Evolutionary conservation across 192 early-diverging fungal species (phyloP), one percentile per base, ranked within the genome.

Genomic region (Mortierella hygrophila): DNA sequence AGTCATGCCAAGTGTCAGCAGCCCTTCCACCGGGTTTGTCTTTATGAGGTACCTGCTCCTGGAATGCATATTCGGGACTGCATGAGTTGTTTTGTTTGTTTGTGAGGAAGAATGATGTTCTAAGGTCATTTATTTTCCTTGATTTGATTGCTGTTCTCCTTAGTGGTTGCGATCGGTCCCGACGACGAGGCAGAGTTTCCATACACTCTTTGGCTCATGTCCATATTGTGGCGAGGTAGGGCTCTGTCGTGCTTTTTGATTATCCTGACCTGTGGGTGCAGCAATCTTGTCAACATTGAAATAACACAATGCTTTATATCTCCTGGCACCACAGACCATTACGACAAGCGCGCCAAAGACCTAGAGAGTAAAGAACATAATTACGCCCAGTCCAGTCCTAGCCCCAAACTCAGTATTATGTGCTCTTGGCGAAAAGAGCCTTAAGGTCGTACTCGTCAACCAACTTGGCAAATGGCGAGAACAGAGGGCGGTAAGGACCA

Each of bases 131-230:
- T 26, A 10, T 47, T 23, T 38, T 42, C 70, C 21, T 20, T 6
- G 6, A 44, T 77, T 18, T 21, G 7, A 16, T 21, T 23, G 23
- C 38, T 40, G 38, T 3, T 70, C 44, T 37, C 7, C 40, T 6
- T 78, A 86, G 84, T 86, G 79, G 79, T 72, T 86, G 3, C 75
- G 84, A 41, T 81, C 77, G 65, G 35, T 80, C 32, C 77, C 78
- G 21, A 81, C 78, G 2, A 86, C 79, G 20, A 79, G 84, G 6
- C 84, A 86, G 35, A 86, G 84, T 49, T 86, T 86, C 29, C 76
- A 86, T 10, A 86, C 84, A 18, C 84, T 86, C 32, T 86, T 86
- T 78, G 84, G 84, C 16, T 44, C 37, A 11, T 86, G 84, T 54
- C 84, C 84, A 5, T 86, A 86, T 52, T 86, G 84, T 35, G 74